These are phyloP conservation scores for Fibroporia radiculosa DNA, from an alignment of 768 basidiomycete species.

Conservation along the genomic window DNA sequence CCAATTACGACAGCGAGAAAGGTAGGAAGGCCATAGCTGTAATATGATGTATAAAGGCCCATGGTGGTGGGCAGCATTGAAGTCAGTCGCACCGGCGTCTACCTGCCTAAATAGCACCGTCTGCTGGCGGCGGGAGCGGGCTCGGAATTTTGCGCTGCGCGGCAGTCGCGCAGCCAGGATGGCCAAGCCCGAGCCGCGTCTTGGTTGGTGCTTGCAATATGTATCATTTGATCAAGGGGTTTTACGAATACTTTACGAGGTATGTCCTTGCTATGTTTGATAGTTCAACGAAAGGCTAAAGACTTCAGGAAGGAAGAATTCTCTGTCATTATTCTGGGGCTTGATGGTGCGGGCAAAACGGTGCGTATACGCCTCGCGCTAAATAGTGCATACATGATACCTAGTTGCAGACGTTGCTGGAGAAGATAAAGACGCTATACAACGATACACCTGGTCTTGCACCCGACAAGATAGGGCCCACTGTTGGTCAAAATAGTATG, in stretches of 20 bases:
- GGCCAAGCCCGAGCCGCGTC: not conserved
- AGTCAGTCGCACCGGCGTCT: too few relatives aligned
- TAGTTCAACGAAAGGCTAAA: not conserved
- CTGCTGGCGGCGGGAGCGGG: constrained; percentile 2
- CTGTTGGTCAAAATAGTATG: constrained; percentile 96
- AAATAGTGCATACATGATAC: not conserved
- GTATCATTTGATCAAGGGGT: constrained; percentile 92
- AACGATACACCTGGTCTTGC: constrained; percentile 81
- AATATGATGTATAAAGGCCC: constrained; percentile 38
- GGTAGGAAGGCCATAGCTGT: constrained; percentile 59
- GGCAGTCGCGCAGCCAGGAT: not conserved
- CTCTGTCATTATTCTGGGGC: constrained; percentile 89
- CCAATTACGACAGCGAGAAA: constrained; percentile 61
- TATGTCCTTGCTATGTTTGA: constrained; percentile 19
- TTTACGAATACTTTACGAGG: constrained; percentile 87
- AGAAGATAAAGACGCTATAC: constrained; percentile 91
- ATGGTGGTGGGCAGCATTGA: constrained; percentile 15
- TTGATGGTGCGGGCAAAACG: constrained; percentile 91
- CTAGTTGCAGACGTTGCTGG: constrained; percentile 64
- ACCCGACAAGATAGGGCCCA: constrained; percentile 91
- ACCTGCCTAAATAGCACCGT: too few relatives aligned
- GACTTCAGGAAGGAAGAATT: constrained; percentile 73
- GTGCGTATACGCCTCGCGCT: constrained; percentile 30
- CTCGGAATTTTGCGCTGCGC: not conserved
- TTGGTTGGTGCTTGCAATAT: constrained; percentile 32